phyloP scores from a whole-genome alignment of 1,284 basidiomycete species.

The Ceratobasidium sp. region DNA sequence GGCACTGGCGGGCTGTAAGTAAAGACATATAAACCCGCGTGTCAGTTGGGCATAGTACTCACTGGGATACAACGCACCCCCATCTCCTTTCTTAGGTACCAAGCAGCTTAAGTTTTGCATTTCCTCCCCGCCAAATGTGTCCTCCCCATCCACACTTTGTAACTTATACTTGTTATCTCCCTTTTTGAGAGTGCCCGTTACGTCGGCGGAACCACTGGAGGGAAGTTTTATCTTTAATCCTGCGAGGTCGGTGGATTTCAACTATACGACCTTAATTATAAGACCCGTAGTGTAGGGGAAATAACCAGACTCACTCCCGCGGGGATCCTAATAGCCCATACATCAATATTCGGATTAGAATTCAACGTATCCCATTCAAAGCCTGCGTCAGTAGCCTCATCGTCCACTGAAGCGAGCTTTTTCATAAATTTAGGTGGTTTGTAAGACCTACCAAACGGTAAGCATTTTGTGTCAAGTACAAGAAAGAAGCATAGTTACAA shows the following conservation, averaged over 20 bases:
- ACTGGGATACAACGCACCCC: constrained; percentile 35
- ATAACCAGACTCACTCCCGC: constrained; percentile 31
- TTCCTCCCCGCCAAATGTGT: constrained; percentile 28
- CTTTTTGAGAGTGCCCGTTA: constrained; percentile 35
- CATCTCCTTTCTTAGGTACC: constrained; percentile 19
- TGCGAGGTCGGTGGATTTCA: constrained; percentile 41
- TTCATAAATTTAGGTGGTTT: constrained; percentile 22
- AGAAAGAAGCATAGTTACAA: constrained; percentile 5
- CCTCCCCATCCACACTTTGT: neutral
- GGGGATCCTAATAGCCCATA: constrained; percentile 43
- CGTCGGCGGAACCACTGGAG: neutral
- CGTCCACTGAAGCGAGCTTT: constrained; percentile 14
- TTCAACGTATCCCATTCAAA: constrained; percentile 42
- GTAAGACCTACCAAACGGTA: constrained; percentile 9
- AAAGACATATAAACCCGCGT: constrained; percentile 1
- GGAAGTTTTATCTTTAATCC: constrained; percentile 39
- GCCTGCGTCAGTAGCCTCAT: constrained; percentile 7
- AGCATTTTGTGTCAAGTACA: neutral
- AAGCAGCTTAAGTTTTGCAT: constrained; percentile 39
- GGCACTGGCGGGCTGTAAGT: constrained; percentile 22
- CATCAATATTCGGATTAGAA: constrained; percentile 41
- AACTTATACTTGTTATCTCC: constrained; percentile 9
- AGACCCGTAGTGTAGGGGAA: neutral
- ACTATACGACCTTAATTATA: constrained; percentile 9
- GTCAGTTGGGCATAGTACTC: neutral